Evolutionary conservation across 1,284 basidiomycete genomes (phyloP).

Genomic region (Ustilago tritici): DNA sequence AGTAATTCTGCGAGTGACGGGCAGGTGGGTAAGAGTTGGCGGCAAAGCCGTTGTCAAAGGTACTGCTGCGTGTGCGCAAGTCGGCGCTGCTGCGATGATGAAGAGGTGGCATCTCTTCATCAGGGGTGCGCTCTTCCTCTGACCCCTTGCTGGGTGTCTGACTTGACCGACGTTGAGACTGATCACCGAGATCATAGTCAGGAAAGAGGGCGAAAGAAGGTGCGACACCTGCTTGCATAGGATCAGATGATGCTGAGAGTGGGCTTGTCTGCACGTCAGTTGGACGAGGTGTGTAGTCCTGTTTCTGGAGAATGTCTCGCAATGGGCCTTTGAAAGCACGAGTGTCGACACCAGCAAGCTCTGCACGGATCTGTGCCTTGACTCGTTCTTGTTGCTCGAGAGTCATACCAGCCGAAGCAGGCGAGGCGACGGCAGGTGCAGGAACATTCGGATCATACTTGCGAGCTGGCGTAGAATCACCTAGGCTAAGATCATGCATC

Average conservation of each 20-base stretch:
- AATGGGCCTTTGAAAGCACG: conserved; percentile 59
- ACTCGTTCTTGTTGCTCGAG: conserved; percentile 46
- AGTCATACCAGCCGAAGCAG: conserved; percentile 23
- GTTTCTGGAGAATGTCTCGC: conserved; percentile 54
- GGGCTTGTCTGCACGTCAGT: conserved; percentile 46
- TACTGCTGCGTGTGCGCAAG: conserved; percentile 49
- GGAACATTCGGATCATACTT: conserved; percentile 18
- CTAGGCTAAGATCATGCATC: conserved; percentile 47
- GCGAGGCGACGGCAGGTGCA: conserved; percentile 26
- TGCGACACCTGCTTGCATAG: conserved; percentile 47
- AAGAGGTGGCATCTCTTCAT: conserved; percentile 25
- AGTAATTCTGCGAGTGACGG: conserved; percentile 39
- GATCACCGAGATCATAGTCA: conserved; percentile 38
- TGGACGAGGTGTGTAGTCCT: conserved; percentile 32
- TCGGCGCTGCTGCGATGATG: conserved; percentile 28
- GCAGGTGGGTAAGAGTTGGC: conserved; percentile 44
- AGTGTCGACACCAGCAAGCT: conserved; percentile 57
- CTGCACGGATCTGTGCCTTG: conserved; percentile 50
- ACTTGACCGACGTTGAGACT: conserved; percentile 18
- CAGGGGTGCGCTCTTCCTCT: background rate
- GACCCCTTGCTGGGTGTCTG: conserved; percentile 9
- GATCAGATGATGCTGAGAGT: conserved; percentile 35
- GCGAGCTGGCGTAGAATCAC: conserved; percentile 32
- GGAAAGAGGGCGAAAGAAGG: conserved; percentile 45
- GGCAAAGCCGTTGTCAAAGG: conserved; percentile 39